These are phyloP conservation scores for Coemansia sp. DNA, from an alignment of 192 early-diverging fungal genomes.

Conservation along the genomic window DNA sequence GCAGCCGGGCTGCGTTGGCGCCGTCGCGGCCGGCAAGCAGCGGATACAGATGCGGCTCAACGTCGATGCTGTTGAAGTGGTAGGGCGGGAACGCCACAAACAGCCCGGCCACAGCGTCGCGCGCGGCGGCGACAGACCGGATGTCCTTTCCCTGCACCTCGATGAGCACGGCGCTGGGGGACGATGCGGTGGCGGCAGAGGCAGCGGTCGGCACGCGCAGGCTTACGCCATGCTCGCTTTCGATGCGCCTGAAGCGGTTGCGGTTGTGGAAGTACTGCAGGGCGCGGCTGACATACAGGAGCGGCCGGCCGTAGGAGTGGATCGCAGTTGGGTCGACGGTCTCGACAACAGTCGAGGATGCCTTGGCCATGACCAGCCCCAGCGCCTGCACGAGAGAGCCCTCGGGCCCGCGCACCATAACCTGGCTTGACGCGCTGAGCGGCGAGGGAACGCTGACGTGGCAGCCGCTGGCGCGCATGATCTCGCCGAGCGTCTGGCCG, in stretches of 20 bases:
- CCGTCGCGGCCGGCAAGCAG: conserved; percentile 67
- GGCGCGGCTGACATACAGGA: conserved; percentile 64
- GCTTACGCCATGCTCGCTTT: conserved; percentile 64
- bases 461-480: conserved; percentile 86
- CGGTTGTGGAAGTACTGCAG: conserved; percentile 76
- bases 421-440: conserved; percentile 67
- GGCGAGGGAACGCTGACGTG: conserved; percentile 76
- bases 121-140: conserved; percentile 63
- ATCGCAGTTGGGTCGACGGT: conserved; percentile 65
- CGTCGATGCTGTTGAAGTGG: conserved; percentile 66
- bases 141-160: conserved; percentile 78
- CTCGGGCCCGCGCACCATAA: conserved; percentile 81
- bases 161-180: conserved; percentile 56
- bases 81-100: conserved; percentile 59
- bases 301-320: conserved; percentile 54
- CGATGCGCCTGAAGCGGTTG: conserved; percentile 72
- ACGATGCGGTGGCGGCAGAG: conserved; percentile 17
- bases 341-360: conserved; percentile 72
- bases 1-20: conserved; percentile 64
- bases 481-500: conserved; percentile 76
- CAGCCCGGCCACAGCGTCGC: conserved; percentile 56
- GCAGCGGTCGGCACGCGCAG: conserved; percentile 60
- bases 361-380: conserved; percentile 77
- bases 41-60: conserved; percentile 77
- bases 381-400: conserved; percentile 68